Percentiles rank a stretch among this genome's conserved stretches.
These are phyloP conservation scores for Dissophora ornata DNA, from an alignment of 192 early-diverging fungal genomes.

Conservation along the genomic window DNA sequence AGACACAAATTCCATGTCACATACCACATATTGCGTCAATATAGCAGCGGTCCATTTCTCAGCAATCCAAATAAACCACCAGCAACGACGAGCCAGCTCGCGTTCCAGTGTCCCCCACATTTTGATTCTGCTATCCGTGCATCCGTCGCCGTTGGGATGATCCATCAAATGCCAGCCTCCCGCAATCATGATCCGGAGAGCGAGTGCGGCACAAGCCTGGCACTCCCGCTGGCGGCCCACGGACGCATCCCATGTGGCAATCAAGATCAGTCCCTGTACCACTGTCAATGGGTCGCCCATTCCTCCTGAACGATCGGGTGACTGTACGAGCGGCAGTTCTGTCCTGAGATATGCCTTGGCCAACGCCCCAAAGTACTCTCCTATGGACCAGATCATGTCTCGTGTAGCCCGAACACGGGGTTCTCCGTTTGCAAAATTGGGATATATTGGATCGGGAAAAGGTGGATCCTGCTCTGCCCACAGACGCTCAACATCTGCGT, in stretches of 20 bases:
- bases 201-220: conserved; percentile 47
- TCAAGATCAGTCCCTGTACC: conserved; percentile 50
- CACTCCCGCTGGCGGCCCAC: conserved; percentile 50
- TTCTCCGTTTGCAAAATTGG: conserved; percentile 47
- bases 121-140: conserved; percentile 50
- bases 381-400: conserved; percentile 54
- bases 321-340: conserved; percentile 44
- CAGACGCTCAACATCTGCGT: conserved; percentile 39
- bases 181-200: conserved; percentile 51
- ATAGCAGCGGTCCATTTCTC: conserved; percentile 51
- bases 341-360: conserved; percentile 49
- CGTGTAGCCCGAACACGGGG: conserved; percentile 37
- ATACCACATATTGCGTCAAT: conserved; percentile 52
- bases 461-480: conserved; percentile 51
- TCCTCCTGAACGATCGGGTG: conserved; percentile 41
- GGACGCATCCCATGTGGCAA: conserved; percentile 51
- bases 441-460: conserved; percentile 38
- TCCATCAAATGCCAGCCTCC: conserved; percentile 55
- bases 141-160: conserved; percentile 49
- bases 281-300: conserved; percentile 51
- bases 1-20: too few relatives aligned
- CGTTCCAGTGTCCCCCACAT: conserved; percentile 55
- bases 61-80: conserved; percentile 50
- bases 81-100: conserved; percentile 54
- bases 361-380: conserved; percentile 46